Evolutionary conservation across 169 alveolate species (phyloP), one percentile per base, ranked within the genome.

Genomic region (Cyclospora cayetanensis): DNA sequence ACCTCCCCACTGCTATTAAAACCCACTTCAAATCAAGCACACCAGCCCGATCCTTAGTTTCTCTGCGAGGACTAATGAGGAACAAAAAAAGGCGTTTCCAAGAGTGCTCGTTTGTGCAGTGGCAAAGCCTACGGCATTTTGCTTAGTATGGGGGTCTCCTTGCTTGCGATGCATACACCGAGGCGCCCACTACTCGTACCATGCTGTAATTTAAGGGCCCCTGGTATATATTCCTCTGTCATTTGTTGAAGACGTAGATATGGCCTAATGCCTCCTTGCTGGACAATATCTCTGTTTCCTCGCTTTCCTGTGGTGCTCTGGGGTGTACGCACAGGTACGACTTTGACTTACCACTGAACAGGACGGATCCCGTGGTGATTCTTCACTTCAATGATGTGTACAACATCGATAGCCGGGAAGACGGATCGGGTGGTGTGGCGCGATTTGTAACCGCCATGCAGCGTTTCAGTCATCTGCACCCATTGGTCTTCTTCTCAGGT

Each of bases 341-440:
- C 93, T 95, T 92, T n/a, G 97, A 95, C 88, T 65, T 93, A 41
- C 96, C 96, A 35, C 91, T 90, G 20, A 96, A 93, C 52, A 91
- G 95, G 46, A 91, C 94, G 7, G 97, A 95, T 76, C 95, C 95
- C 34, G 94, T 96, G 83, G 94, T 95, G 37, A 95, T 96, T n/a
- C 41, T 96, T 31, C 99, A 97, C 90, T 97, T 98, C 95, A 98
- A 98, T 90, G 99, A 98, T 87, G 98, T 98, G 25, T 98, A 98
- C 95, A 97, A 98, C 91, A 95, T 98, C 63, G 98, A 97, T 52
- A 97, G 95, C 37, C 80, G 94, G 35, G 91, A 82, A 7, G 93
- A 94, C 55, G 98, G 97, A 29, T 94, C 95, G 0, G 98, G 98
- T 4, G 98, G 98, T 35, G 97, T 96, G 37, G 94, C 99, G 1